phyloP scores from a whole-genome alignment of 2,329 filamentous ascomycete genomes.

The Rhinocladiella similis region DNA sequence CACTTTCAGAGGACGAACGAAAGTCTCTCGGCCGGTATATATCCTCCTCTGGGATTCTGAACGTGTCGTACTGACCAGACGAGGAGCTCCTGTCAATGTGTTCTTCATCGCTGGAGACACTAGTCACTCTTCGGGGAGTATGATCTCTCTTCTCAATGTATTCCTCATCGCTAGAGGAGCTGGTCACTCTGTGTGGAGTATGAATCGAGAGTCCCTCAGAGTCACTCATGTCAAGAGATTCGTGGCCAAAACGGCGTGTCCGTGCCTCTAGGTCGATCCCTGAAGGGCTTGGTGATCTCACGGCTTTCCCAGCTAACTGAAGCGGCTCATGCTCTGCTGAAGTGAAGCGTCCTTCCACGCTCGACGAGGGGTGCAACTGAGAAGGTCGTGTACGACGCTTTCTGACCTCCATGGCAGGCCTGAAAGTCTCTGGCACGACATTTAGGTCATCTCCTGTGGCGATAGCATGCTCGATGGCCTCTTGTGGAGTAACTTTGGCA shows the following conservation, averaged over 20 bases:
- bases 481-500: slow-evolving; percentile 69
- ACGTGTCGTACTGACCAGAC: too few species aligned
- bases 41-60: not conserved
- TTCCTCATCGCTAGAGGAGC: slow-evolving; percentile 9
- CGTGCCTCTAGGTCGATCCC: slow-evolving; percentile 7
- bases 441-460: slow-evolving; percentile 84
- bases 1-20: slow-evolving; percentile 1
- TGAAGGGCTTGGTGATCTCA: slow-evolving; percentile 11
- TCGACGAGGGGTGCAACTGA: slow-evolving; percentile 69
- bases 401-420: slow-evolving; percentile 40
- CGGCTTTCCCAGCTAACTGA: slow-evolving; percentile 49
- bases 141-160: not conserved
- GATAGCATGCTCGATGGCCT: slow-evolving; percentile 81
- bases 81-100: not conserved
- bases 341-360: slow-evolving; percentile 76
- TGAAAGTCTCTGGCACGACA: slow-evolving; percentile 83
- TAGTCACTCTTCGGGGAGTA: slow-evolving; percentile 22
- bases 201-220: slow-evolving; percentile 28
- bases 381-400: slow-evolving; percentile 37
- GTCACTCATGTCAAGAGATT: slow-evolving; percentile 28
- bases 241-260: slow-evolving; percentile 17
- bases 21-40: not conserved
- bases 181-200: slow-evolving; percentile 23
- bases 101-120: slow-evolving; percentile 13
- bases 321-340: slow-evolving; percentile 66